These are phyloP conservation scores for Monosporascus sp. DNA, from an alignment of 2,329 filamentous ascomycete species.

Conservation along the genomic window DNA sequence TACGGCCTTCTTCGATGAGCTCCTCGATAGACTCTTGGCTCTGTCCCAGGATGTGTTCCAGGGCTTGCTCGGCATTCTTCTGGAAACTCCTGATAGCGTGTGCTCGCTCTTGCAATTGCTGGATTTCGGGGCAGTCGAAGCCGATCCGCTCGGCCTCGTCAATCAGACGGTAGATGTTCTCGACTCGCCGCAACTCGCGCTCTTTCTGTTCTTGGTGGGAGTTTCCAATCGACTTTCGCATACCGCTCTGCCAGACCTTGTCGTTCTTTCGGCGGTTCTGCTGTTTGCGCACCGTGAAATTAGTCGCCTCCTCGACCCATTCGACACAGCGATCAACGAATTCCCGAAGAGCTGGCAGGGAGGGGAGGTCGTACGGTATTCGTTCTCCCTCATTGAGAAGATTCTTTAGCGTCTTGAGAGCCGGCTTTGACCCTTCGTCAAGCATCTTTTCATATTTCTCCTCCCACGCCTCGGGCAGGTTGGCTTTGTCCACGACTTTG, in stretches of 20 bases:
- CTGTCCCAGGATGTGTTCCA: conserved; percentile 60
- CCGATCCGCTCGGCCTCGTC: conserved; percentile 78
- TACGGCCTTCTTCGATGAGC: conserved; percentile 80
- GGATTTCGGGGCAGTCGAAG: conserved; percentile 91
- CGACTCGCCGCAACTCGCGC: conserved; percentile 79
- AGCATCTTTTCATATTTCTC: conserved; percentile 82
- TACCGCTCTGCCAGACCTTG: conserved; percentile 72
- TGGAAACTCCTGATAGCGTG: conserved; percentile 83
- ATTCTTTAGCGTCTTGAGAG: conserved; percentile 77
- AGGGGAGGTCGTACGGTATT: conserved; percentile 84
- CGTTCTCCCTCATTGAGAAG: conserved; percentile 91
- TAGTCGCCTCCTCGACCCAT: conserved; percentile 95
- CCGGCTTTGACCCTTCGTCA: conserved; percentile 76
- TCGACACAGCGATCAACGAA: conserved; percentile 97
- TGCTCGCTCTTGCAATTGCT: conserved; percentile 76
- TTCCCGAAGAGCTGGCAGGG: conserved; percentile 72
- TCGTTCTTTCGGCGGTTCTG: conserved; percentile 95
- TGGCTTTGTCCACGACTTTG: conserved; percentile 81
- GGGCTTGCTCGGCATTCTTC: conserved; percentile 62
- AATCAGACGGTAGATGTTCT: conserved; percentile 82
- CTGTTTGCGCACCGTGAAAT: conserved; percentile 94
- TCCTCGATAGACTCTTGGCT: conserved; percentile 77
- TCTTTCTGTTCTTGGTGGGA: conserved; percentile 68
- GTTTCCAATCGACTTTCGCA: conserved; percentile 60
- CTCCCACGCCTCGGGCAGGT: conserved; percentile 81